Evolutionary conservation across 2,329 filamentous ascomycete species (phyloP).

Genomic region (Penicillium sp.): DNA sequence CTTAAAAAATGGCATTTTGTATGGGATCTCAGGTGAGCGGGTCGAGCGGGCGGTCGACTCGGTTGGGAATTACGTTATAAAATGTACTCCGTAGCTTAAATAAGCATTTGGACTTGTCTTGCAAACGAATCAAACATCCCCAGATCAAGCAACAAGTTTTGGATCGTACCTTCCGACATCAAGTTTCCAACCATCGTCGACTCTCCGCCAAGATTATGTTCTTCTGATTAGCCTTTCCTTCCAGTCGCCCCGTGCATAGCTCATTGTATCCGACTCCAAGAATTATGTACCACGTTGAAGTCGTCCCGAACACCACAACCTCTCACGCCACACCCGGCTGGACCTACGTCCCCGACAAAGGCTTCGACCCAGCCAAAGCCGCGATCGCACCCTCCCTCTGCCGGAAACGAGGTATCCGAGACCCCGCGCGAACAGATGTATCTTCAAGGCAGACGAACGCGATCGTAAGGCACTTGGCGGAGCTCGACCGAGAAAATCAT

Average conservation of each 20-base stretch:
- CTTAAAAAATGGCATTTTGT: too few relatives aligned
- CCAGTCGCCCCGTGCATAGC: not conserved
- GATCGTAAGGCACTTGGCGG: slow-evolving; percentile 78
- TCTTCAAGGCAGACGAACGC: slow-evolving; percentile 83
- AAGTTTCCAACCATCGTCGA: not conserved
- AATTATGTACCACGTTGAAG: slow-evolving; percentile 74
- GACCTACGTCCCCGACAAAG: slow-evolving; percentile 84
- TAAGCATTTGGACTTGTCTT: not conserved
- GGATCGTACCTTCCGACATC: not conserved
- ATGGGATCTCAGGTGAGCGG: too few relatives aligned
- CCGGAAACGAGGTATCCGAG: slow-evolving; percentile 74
- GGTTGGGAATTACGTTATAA: too few relatives aligned
- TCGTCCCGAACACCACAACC: slow-evolving; percentile 73
- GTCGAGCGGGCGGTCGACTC: too few relatives aligned
- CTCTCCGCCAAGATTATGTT: not conserved
- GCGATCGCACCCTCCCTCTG: slow-evolving; percentile 56
- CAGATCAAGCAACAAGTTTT: not conserved
- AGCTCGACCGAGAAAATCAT: slow-evolving; percentile 80
- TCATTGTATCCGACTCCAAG: not conserved
- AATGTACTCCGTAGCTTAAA: not conserved
- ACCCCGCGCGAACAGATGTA: slow-evolving; percentile 65
- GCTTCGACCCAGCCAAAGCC: slow-evolving; percentile 62
- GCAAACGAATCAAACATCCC: slow-evolving; percentile 30
- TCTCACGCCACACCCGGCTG: slow-evolving; percentile 80
- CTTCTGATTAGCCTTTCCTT: not conserved